Percentiles rank a stretch among this genome's conserved stretches.
Evolutionary conservation across 2,329 filamentous ascomycete species (phyloP).

Genomic region (Alternaria hordeiaustralica): DNA sequence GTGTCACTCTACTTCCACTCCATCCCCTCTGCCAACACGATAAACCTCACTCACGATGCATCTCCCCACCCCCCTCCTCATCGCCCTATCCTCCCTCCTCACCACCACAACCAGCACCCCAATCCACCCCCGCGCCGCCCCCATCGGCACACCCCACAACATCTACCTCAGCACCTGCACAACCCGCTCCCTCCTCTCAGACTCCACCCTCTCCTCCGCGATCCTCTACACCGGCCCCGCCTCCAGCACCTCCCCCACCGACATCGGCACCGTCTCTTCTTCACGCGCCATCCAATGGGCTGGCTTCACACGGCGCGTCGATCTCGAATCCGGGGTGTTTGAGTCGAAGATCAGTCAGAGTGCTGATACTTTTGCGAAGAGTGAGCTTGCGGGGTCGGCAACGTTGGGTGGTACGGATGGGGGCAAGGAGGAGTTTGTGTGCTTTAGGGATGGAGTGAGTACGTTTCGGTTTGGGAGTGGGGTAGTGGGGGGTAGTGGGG

Average conservation of each 20-base stretch:
- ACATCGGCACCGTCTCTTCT: constrained; percentile 9
- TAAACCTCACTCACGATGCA: not conserved
- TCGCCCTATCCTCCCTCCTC: not conserved
- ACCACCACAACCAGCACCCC: not conserved
- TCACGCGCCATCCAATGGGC: constrained; percentile 5
- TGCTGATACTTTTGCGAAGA: constrained; percentile 14
- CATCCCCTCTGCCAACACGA: not conserved
- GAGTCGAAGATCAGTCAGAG: constrained; percentile 16
- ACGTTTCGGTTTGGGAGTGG: constrained; percentile 12
- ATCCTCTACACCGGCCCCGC: constrained; percentile 18
- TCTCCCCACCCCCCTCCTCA: not conserved
- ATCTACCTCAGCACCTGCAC: constrained; percentile 23
- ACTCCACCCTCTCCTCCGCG: constrained; percentile 7
- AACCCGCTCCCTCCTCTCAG: constrained; percentile 4
- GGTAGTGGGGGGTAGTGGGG: not conserved
- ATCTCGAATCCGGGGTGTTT: constrained; percentile 5
- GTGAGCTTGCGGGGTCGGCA: constrained; percentile 22
- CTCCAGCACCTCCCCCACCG: not conserved
- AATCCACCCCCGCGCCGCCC: not conserved
- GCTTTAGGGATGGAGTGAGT: constrained; percentile 25
- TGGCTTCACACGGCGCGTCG: constrained; percentile 4
- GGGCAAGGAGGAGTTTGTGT: constrained; percentile 21
- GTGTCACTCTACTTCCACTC: not conserved
- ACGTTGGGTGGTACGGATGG: not conserved
- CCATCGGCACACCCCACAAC: constrained; percentile 10